Conservation (phyloP, 306 rosid species). For the Lupinus albus region DNA sequence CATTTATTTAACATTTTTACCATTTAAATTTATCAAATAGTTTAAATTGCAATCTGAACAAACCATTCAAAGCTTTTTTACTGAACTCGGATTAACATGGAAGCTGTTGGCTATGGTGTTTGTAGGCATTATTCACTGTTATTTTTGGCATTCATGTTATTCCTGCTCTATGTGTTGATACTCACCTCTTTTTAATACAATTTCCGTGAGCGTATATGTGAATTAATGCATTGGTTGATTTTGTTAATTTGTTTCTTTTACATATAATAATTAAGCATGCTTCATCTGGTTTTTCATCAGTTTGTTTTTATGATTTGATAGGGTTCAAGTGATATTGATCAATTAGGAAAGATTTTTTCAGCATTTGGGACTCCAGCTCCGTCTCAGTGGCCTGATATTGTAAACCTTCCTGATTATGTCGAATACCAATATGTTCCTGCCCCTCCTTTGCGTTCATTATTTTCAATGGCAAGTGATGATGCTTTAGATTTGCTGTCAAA, state of each 20-base stretch:
- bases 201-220: background rate
- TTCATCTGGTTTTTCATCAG: conserved; percentile 8
- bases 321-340: conserved; percentile 98
- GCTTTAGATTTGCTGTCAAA: conserved; percentile 81
- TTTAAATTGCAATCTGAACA: background rate
- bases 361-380: conserved; percentile 92
- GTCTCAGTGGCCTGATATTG: conserved; percentile 94
- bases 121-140: background rate
- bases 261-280: conserved; percentile 13
- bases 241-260: conserved; percentile 13
- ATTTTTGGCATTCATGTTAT: background rate
- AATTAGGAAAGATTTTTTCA: conserved; percentile 88
- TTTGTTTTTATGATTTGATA: conserved; percentile 40
- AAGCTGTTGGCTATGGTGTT: background rate
- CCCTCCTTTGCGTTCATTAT: conserved; percentile 76
- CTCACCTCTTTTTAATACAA: background rate
- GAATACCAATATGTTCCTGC: conserved; percentile 92
- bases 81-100: conserved; percentile 16
- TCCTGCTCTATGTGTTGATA: background rate
- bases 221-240: background rate
- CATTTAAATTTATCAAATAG: background rate
- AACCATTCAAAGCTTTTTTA: conserved; percentile 13
- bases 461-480: conserved; percentile 92
- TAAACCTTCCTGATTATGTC: conserved; percentile 87
- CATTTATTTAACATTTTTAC: conserved; percentile 27